Percentiles rank a stretch among this genome's conserved stretches.
Evolutionary conservation across 1,284 basidiomycete genomes (phyloP).

Genomic region (Grifola frondosa): DNA sequence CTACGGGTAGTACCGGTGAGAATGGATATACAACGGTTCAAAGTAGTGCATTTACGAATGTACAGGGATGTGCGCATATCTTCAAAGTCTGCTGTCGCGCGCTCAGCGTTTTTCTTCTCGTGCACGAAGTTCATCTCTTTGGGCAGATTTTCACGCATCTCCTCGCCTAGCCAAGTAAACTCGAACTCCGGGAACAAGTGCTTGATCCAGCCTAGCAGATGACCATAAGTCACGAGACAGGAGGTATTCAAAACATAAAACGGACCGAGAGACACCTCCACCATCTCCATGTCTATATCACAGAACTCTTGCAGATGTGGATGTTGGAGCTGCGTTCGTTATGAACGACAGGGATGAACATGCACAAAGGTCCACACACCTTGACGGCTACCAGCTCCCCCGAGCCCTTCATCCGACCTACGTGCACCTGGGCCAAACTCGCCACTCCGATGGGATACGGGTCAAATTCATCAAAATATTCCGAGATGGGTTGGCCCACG

Average conservation of each 20-base stretch:
- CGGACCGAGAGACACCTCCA: slow-evolving; percentile 77
- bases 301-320: slow-evolving; percentile 93
- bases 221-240: background rate
- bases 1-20: slow-evolving; percentile 8
- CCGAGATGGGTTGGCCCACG: slow-evolving; percentile 62
- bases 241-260: slow-evolving; percentile 1
- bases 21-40: background rate
- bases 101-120: slow-evolving; percentile 84
- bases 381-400: slow-evolving; percentile 90
- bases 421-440: slow-evolving; percentile 93
- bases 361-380: slow-evolving; percentile 34
- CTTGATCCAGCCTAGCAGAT: slow-evolving; percentile 76
- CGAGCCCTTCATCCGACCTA: slow-evolving; percentile 71
- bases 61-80: slow-evolving; percentile 80
- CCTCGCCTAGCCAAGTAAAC: slow-evolving; percentile 92
- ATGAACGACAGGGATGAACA: slow-evolving; percentile 2
- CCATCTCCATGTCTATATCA: slow-evolving; percentile 80
- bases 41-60: slow-evolving; percentile 49
- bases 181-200: slow-evolving; percentile 88
- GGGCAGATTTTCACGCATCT: slow-evolving; percentile 91
- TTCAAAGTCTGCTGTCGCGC: slow-evolving; percentile 75
- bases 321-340: slow-evolving; percentile 75
- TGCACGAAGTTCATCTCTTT: slow-evolving; percentile 95
- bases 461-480: slow-evolving; percentile 83
- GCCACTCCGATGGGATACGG: slow-evolving; percentile 92